Conservation (phyloP, 2,329 filamentous ascomycete genomes). For the Botrytis hyacinthi region DNA sequence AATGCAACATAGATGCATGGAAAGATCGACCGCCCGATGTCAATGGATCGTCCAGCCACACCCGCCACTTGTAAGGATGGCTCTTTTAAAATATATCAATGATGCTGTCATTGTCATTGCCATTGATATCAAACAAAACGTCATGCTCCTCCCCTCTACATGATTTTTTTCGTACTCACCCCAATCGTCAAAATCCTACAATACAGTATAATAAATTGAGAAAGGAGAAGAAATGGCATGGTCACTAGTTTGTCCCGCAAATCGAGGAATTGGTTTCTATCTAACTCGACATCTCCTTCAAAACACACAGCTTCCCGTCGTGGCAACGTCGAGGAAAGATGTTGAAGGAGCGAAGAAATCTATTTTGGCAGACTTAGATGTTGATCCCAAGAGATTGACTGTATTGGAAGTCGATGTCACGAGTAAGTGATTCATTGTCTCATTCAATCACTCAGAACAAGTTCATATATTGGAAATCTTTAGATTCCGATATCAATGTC, state of each 20-base stretch:
- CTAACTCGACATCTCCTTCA: slow-evolving; percentile 57
- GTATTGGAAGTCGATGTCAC: slow-evolving; percentile 56
- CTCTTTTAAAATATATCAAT: slow-evolving; percentile 1
- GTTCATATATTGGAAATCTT: neutral
- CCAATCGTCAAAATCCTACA: neutral
- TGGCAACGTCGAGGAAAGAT: slow-evolving; percentile 59
- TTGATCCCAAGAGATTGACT: slow-evolving; percentile 46
- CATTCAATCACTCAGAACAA: neutral
- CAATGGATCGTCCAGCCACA: slow-evolving; percentile 17
- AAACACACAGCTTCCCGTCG: slow-evolving; percentile 55
- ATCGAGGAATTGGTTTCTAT: slow-evolving; percentile 61
- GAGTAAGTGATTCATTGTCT: slow-evolving; percentile 42
- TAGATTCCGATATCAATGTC: neutral
- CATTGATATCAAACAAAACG: neutral
- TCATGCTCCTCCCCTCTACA: neutral
- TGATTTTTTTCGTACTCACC: neutral
- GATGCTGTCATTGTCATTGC: slow-evolving; percentile 19
- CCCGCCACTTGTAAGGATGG: slow-evolving; percentile 13
- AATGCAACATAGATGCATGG: neutral
- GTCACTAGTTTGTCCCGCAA: slow-evolving; percentile 55
- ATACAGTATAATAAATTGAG: neutral
- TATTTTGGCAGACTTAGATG: slow-evolving; percentile 50
- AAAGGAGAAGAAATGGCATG: slow-evolving; percentile 32
- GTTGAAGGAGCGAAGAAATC: slow-evolving; percentile 47
- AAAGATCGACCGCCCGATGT: slow-evolving; percentile 1